phyloP scores from a whole-genome alignment of 75 land plant species.

The Sequoia sempervirens region DNA sequence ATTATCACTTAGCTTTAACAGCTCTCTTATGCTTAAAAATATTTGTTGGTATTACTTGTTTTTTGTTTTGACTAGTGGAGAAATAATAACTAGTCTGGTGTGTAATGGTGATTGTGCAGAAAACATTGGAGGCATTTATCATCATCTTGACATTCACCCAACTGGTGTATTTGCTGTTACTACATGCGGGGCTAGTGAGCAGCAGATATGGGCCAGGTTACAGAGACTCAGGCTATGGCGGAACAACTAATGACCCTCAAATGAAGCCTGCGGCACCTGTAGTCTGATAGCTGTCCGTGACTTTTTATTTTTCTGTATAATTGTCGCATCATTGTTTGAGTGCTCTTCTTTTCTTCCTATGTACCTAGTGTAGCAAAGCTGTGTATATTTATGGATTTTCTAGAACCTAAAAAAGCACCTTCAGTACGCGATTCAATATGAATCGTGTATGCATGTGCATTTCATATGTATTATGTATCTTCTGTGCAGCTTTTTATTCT shows the following conservation, averaged over 20 bases:
- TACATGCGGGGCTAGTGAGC: constrained; percentile 69
- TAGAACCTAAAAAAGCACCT: too few species aligned
- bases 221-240: constrained; percentile 15
- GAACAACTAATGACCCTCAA: background rate
- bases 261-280: background rate
- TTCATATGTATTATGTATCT: too few species aligned
- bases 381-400: background rate
- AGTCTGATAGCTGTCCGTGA: background rate
- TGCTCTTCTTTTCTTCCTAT: background rate
- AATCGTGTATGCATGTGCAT: too few species aligned
- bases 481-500: too few species aligned
- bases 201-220: constrained; percentile 64
- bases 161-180: constrained; percentile 52
- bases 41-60: background rate
- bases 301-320: too few species aligned
- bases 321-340: too few species aligned
- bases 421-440: too few species aligned
- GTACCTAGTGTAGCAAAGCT: background rate
- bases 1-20: background rate
- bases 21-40: background rate
- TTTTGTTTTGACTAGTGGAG: background rate
- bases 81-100: background rate
- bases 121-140: constrained; percentile 71
- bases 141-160: constrained; percentile 58
- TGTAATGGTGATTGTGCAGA: constrained; percentile 20